A percentile compares a stretch with the other conserved stretches of the same genome.
These are phyloP conservation scores for Stropharia rugosoannulata DNA, from an alignment of 768 basidiomycete species.

Conservation along the genomic window DNA sequence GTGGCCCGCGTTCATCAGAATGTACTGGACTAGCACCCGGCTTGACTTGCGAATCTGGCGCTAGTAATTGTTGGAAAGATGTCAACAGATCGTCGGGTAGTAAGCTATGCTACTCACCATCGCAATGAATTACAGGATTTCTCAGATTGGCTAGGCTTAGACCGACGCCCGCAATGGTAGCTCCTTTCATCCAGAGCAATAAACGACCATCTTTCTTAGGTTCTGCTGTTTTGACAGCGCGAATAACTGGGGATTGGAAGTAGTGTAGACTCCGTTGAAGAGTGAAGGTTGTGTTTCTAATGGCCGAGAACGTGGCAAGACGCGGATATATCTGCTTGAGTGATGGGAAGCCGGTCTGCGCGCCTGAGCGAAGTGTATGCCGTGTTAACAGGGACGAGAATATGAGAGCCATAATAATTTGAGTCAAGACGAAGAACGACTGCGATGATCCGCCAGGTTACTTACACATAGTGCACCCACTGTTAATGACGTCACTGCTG, in stretches of 20 bases:
- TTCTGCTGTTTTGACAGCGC: background rate
- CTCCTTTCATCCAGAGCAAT: conserved; percentile 22
- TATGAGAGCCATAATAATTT: conserved; percentile 10
- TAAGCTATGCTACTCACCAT: conserved; percentile 37
- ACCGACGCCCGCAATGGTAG: conserved; percentile 39
- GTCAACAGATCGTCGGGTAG: background rate
- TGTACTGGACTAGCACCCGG: background rate
- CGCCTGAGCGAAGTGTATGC: conserved; percentile 3
- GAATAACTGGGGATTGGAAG: background rate
- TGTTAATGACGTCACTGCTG: too few relatives aligned
- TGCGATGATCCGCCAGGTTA: too few relatives aligned
- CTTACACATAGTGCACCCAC: too few relatives aligned
- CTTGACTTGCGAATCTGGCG: background rate
- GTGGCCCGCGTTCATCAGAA: conserved; percentile 37
- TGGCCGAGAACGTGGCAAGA: background rate
- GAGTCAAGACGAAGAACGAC: background rate
- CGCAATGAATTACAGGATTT: conserved; percentile 45
- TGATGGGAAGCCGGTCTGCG: background rate
- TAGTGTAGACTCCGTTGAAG: background rate
- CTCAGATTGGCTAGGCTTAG: conserved; percentile 41
- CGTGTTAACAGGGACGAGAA: conserved; percentile 8
- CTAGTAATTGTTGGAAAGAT: background rate
- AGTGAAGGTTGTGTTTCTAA: background rate
- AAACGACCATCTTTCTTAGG: background rate
- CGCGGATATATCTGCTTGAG: background rate